Base-by-base conservation (phyloP, 768 basidiomycete genomes). In the Boletus fagicola region DNA sequence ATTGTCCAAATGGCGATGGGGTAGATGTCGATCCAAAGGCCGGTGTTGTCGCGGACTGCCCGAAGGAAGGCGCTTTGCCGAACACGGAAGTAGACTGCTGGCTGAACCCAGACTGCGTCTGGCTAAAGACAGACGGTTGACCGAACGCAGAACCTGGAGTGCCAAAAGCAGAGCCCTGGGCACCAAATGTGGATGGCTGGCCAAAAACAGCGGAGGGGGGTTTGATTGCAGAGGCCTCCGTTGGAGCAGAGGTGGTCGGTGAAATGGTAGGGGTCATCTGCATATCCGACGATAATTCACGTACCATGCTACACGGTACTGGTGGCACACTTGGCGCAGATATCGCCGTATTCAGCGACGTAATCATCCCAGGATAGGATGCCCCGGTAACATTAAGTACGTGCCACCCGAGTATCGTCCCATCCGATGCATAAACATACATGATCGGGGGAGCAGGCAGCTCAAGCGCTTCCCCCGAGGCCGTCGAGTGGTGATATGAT, bases 381-480 rank as follows among this genome's bases (percentile, higher is more conserved):
- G 62, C 69, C 1, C 76, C 78, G 42, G 78, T 80, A 9, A 76
- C 74, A 65, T 87, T 83, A 38, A 88, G 80, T 22, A 88, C 65
- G 67, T 84, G 77, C 89, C 90, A 93, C 4, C 78, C 90, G 48
- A 84, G 80, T 24, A 93, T 53, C 0, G 89, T 88, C 20, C 90
- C 90, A 65, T 93, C 90, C 53, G 85, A 90, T 12, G 88, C 78
- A 69, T 89, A 92, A 3, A 83, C 85, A 67, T 84, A 91, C 71
- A 91, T 72, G 54, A 90, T 76, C 0, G 90, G 90, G 13, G 78
- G 77, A 11, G 81, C 74, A 12, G 81, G 79, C 3, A 78, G 58
- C 13, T 76, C 75, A 7, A 74, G 64, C 15, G 68, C 69, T 60
- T 80, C 79, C 5, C 79, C 79, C 0, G 77, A 77, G 16, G 75